Base-by-base conservation (phyloP, 73 alveolate genomes). In the Blepharisma japonicum region DNA sequence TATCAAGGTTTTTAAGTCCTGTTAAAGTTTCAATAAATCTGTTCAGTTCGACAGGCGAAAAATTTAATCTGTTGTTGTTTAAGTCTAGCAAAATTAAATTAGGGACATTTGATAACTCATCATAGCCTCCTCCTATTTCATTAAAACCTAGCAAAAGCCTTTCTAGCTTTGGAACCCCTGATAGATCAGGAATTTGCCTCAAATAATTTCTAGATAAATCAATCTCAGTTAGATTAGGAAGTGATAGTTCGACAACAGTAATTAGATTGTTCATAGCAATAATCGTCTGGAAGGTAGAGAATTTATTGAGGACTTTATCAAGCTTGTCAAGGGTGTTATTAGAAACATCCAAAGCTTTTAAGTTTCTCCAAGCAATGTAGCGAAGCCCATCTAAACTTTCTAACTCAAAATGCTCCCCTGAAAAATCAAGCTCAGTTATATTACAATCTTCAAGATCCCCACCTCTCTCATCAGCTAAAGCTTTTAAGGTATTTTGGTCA, bases 221-320 rank as follows among this genome's bases (percentile, higher is more conserved):
- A 25, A 86, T 77, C 23, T 81, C 86, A 32, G 71, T 87, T 38
- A 86, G 53, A 18, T 72, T 82, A 21, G 79, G 78, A 49, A 86
- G 46, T 70, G 68, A 55, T 45, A 86, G 53, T 6, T 54, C 66
- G 56, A 86, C 71, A 47, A 82, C 88, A 45, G 51, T 21, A 8
- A 86, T 82, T 50, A 61, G 48, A 56, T 85, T 85, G 21, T 80
- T 79, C 7, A 82, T 45, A 5, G 92, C 92, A 14, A 51, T 80
- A 27, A 85, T 71, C 25, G 27, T 42, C 45, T 81, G 61, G 61
- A 85, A 20, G 55, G 78, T 74, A 0, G 86, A 7, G 78, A 85
- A 85, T 27, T 70, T 21, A 47, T 80, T 80, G 45, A 85, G 51
- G 7, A 81, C 66, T 20, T n/a, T n/a, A 25, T 39, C 47, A 25